Conservation (phyloP, 345 rosid species). For the Alliaria petiolata region DNA sequence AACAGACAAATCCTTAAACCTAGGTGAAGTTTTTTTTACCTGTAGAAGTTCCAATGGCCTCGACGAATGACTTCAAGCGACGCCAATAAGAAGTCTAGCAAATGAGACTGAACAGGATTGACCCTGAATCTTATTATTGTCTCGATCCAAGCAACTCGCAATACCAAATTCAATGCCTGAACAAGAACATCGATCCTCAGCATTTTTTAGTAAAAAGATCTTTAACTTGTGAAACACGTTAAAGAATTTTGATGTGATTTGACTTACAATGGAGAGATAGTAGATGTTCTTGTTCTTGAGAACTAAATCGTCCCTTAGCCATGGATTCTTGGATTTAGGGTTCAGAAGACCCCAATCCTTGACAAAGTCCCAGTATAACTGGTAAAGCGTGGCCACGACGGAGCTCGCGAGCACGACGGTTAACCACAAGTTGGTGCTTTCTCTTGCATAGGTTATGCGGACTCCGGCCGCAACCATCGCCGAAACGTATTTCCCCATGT, state of each 20-base stretch:
- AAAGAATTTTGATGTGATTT: neutral
- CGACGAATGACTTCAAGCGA: slow-evolving; percentile 83
- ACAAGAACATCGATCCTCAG: neutral
- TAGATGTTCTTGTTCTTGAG: slow-evolving; percentile 68
- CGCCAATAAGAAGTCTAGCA: slow-evolving; percentile 84
- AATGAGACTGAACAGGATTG: slow-evolving; percentile 45
- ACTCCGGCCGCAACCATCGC: slow-evolving; percentile 97
- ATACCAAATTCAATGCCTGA: slow-evolving; percentile 67
- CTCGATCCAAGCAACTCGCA: slow-evolving; percentile 86
- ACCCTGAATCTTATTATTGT: slow-evolving; percentile 59
- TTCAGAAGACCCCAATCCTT: slow-evolving; percentile 90
- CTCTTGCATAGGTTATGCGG: slow-evolving; percentile 65
- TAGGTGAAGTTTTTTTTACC: slow-evolving; percentile 39
- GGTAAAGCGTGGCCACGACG: slow-evolving; percentile 65
- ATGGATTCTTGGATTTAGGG: slow-evolving; percentile 62
- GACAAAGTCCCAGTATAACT: slow-evolving; percentile 94
- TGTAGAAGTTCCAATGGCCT: slow-evolving; percentile 98
- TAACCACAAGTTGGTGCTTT: slow-evolving; percentile 49
- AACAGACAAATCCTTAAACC: neutral
- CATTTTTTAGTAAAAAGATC: neutral
- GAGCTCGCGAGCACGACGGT: slow-evolving; percentile 60
- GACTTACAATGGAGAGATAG: slow-evolving; percentile 76
- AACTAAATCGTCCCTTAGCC: slow-evolving; percentile 84
- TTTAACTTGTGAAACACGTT: neutral
- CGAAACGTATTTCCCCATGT: slow-evolving; percentile 96